phyloP scores from a whole-genome alignment of 305 asterid genomes.

The Solanum hybrid region DNA sequence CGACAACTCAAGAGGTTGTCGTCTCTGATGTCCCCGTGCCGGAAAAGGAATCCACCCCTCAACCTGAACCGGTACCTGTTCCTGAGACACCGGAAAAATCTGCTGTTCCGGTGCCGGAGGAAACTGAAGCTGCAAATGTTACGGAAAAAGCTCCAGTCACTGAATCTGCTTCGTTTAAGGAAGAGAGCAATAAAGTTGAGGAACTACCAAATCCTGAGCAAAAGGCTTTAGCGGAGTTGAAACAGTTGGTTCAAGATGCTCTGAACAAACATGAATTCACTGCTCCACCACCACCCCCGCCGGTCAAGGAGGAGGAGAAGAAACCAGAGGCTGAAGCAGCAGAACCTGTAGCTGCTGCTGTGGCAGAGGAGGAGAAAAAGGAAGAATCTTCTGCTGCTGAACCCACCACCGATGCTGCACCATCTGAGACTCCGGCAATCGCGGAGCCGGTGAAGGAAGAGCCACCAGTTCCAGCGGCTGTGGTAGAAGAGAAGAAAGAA shows the following conservation, averaged over 20 bases:
- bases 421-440: background rate
- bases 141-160: constrained; percentile 24
- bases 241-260: constrained; percentile 56
- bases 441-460: constrained; percentile 25
- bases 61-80: constrained; percentile 33
- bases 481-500: constrained; percentile 21
- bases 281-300: constrained; percentile 37
- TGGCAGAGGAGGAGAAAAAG: constrained; percentile 21
- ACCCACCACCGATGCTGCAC: constrained; percentile 6
- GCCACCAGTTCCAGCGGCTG: constrained; percentile 1
- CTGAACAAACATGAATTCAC: constrained; percentile 69
- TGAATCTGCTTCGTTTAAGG: constrained; percentile 62
- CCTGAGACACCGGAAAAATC: constrained; percentile 28
- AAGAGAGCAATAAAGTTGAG: constrained; percentile 70
- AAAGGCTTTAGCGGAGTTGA: constrained; percentile 73
- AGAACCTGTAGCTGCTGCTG: constrained; percentile 8
- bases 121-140: background rate
- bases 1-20: background rate
- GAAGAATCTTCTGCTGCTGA: constrained; percentile 13
- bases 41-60: constrained; percentile 35
- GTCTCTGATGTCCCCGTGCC: constrained; percentile 8
- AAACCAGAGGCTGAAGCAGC: constrained; percentile 18
- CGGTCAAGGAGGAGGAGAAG: constrained; percentile 35
- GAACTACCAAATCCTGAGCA: constrained; percentile 71
- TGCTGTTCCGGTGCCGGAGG: constrained; percentile 27